phyloP scores from a whole-genome alignment of 1,284 basidiomycete genomes.

The Puccinia horiana region DNA sequence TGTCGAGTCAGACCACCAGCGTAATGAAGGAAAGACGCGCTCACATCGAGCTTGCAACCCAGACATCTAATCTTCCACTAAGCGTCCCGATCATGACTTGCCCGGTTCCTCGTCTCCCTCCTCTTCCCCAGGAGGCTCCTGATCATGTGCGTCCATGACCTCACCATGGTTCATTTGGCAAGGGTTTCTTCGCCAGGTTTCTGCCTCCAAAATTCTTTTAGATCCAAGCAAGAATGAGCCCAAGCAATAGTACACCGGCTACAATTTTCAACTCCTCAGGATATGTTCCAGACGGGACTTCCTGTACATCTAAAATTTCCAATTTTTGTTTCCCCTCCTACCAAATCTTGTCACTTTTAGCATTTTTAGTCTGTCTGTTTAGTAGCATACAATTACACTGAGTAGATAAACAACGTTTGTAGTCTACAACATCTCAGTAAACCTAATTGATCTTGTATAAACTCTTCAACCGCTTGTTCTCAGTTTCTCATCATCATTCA shows the following conservation, averaged over 20 bases:
- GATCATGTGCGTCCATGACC: conserved; percentile 6
- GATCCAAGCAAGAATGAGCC: background rate
- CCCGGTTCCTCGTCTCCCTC: background rate
- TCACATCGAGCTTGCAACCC: conserved; percentile 39
- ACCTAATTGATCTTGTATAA: too few species aligned
- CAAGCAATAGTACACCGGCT: background rate
- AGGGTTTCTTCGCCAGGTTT: background rate
- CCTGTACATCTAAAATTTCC: too few species aligned
- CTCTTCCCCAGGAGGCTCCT: background rate
- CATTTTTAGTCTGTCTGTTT: too few species aligned
- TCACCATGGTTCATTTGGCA: background rate
- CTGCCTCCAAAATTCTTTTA: background rate
- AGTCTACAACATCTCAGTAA: too few species aligned
- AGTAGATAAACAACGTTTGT: too few species aligned
- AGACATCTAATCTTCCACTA: conserved; percentile 37
- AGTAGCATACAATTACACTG: too few species aligned
- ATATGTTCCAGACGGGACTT: too few species aligned
- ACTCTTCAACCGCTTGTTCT: too few species aligned
- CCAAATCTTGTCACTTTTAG: too few species aligned
- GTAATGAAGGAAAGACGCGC: background rate
- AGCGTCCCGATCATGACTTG: conserved; percentile 4
- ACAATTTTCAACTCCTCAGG: too few species aligned
- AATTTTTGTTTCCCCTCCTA: too few species aligned
- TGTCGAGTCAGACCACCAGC: background rate
- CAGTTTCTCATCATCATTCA: too few species aligned